Conservation (phyloP, 2,329 filamentous ascomycete species). For the Clonostachys rhizophaga region DNA sequence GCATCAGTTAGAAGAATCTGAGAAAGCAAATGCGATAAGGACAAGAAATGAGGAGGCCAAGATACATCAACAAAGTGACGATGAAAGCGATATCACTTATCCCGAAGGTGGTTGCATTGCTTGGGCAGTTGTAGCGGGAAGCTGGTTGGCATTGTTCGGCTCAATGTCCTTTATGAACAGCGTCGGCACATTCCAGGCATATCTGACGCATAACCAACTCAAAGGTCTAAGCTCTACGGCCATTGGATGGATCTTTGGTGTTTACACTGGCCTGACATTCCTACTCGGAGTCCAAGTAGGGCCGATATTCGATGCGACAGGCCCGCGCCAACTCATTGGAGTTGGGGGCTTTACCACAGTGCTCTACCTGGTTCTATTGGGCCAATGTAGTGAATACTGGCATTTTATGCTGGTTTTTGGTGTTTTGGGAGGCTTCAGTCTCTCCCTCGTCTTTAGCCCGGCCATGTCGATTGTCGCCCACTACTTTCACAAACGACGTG, state of each 20-base stretch:
- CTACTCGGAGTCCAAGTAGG: conserved; percentile 1
- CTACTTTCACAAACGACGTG: conserved; percentile 48
- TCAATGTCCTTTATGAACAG: conserved; percentile 5
- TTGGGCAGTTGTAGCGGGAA: conserved; percentile 3
- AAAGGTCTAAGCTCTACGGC: neutral
- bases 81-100: neutral
- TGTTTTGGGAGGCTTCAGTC: conserved; percentile 4
- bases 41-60: too few species aligned
- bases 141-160: conserved; percentile 3
- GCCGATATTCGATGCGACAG: conserved; percentile 4
- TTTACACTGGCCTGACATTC: conserved; percentile 3
- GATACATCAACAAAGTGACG: neutral
- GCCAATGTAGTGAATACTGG: conserved; percentile 1
- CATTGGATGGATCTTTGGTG: conserved; percentile 5
- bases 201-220: conserved; percentile 3
- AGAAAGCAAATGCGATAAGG: too few species aligned
- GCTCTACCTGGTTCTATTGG: conserved; percentile 1
- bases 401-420: conserved; percentile 3
- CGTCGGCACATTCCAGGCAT: conserved; percentile 3
- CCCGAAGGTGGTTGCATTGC: conserved; percentile 4
- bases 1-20: too few species aligned
- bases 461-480: conserved; percentile 35
- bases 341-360: neutral
- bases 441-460: neutral
- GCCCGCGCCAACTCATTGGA: neutral